A percentile compares a stretch with the other conserved stretches of the same genome.
phyloP scores from a whole-genome alignment of 805 yeast genomes.

The Clavispora phyllophila region DNA sequence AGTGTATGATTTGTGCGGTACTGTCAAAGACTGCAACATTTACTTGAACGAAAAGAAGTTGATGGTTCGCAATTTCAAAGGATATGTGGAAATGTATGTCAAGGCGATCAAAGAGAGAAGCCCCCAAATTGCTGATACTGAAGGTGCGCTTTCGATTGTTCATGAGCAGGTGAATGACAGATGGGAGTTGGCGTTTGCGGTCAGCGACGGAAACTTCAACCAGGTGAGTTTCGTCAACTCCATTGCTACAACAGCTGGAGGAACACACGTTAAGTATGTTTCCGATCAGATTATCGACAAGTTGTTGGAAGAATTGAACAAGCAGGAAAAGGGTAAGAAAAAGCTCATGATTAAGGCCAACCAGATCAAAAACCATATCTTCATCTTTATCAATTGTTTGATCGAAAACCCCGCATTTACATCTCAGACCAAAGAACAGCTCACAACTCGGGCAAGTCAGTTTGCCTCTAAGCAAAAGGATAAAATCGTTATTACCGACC shows the following conservation, averaged over 20 bases:
- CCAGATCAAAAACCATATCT: constrained; percentile 87
- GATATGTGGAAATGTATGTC: constrained; percentile 84
- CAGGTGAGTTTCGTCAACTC: constrained; percentile 97
- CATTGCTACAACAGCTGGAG: constrained; percentile 95
- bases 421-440: constrained; percentile 93
- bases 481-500: constrained; percentile 66
- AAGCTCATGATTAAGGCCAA: constrained; percentile 75
- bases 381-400: constrained; percentile 83
- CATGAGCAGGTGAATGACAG: constrained; percentile 78
- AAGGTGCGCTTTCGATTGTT: constrained; percentile 47
- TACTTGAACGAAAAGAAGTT: constrained; percentile 70
- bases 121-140: constrained; percentile 29
- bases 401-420: constrained; percentile 97
- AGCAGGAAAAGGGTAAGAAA: constrained; percentile 62
- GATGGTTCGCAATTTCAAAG: constrained; percentile 70
- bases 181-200: constrained; percentile 96
- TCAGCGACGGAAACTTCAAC: constrained; percentile 83
- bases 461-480: constrained; percentile 69
- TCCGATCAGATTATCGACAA: constrained; percentile 80
- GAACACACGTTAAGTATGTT: constrained; percentile 86
- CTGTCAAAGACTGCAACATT: constrained; percentile 78
- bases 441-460: constrained; percentile 82
- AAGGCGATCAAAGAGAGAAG: constrained; percentile 60
- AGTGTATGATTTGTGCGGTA: constrained; percentile 93
- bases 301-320: constrained; percentile 57